Percentiles rank a stretch among this genome's conserved stretches.
Evolutionary conservation across 768 basidiomycete species (phyloP).

Genomic region (Phlegmacium glaucopus): DNA sequence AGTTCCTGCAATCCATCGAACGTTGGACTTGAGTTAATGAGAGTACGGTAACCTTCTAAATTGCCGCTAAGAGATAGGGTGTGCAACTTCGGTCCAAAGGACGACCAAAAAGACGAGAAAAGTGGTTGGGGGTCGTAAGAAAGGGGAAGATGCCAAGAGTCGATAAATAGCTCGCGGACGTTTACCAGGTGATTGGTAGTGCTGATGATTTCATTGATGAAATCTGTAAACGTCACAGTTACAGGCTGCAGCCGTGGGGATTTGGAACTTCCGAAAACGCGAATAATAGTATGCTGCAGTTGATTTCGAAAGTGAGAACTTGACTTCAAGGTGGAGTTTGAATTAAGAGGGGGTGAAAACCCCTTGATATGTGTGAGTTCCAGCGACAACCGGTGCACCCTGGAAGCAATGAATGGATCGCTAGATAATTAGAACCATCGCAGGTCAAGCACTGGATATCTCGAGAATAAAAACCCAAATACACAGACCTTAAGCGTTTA

Average conservation of each 20-base stretch:
- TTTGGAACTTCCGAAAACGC: constrained; percentile 10
- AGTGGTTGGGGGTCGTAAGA: constrained; percentile 28
- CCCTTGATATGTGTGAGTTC: neutral
- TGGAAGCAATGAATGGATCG: constrained; percentile 9
- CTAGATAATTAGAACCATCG: constrained; percentile 4
- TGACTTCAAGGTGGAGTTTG: constrained; percentile 1
- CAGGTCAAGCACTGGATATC: neutral
- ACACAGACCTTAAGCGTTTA: constrained; percentile 10
- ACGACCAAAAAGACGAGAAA: constrained; percentile 35
- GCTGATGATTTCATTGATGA: constrained; percentile 25
- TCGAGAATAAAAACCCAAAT: neutral
- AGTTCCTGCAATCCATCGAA: constrained; percentile 31
- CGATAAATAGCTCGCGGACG: constrained; percentile 34
- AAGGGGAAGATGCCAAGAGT: constrained; percentile 34
- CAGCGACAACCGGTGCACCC: constrained; percentile 4
- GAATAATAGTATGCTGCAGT: constrained; percentile 10
- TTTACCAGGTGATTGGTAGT: constrained; percentile 30
- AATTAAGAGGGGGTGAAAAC: no score
- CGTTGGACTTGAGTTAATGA: constrained; percentile 30
- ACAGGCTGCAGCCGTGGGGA: constrained; percentile 6
- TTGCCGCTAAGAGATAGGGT: constrained; percentile 35
- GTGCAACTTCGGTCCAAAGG: constrained; percentile 34
- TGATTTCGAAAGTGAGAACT: constrained; percentile 4
- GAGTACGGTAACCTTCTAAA: constrained; percentile 29
- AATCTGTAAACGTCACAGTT: constrained; percentile 18